phyloP scores from a whole-genome alignment of 441 rosid species.

The Brassica balearica region DNA sequence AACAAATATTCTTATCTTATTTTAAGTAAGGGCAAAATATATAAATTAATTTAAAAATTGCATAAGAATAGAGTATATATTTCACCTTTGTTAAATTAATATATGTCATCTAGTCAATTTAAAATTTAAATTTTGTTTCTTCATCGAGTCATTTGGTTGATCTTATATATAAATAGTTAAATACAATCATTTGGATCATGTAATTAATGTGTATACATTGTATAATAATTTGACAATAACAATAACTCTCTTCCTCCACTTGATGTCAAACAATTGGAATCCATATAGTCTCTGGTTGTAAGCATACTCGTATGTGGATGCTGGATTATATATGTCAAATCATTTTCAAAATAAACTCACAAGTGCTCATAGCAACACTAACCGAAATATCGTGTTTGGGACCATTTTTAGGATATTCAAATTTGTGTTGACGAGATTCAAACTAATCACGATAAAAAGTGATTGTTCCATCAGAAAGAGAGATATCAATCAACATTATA shows the following conservation, averaged over 20 bases:
- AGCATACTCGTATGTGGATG: slow-evolving; percentile 10
- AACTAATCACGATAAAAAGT: neutral
- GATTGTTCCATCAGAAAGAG: slow-evolving; percentile 1
- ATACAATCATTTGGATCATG: neutral
- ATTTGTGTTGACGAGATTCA: neutral
- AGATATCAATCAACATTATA: neutral
- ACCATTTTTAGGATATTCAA: neutral
- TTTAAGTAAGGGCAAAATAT: too few relatives aligned
- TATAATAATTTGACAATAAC: neutral
- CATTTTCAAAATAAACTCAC: slow-evolving; percentile 27
- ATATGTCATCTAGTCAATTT: neutral
- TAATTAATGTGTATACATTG: neutral
- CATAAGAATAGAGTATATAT: too few relatives aligned
- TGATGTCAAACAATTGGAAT: neutral
- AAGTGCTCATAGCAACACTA: slow-evolving; percentile 18
- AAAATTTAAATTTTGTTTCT: neutral
- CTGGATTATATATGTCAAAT: slow-evolving; percentile 12
- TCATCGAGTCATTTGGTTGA: neutral
- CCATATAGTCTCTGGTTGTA: slow-evolving; percentile 7
- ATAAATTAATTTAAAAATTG: too few relatives aligned
- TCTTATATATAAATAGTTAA: neutral
- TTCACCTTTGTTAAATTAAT: neutral
- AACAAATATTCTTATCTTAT: too few relatives aligned
- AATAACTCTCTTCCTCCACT: neutral
- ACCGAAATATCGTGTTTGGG: slow-evolving; percentile 13